These are phyloP conservation scores for Bjerkandera adusta DNA, from an alignment of 1,284 basidiomycete species.

Conservation along the genomic window DNA sequence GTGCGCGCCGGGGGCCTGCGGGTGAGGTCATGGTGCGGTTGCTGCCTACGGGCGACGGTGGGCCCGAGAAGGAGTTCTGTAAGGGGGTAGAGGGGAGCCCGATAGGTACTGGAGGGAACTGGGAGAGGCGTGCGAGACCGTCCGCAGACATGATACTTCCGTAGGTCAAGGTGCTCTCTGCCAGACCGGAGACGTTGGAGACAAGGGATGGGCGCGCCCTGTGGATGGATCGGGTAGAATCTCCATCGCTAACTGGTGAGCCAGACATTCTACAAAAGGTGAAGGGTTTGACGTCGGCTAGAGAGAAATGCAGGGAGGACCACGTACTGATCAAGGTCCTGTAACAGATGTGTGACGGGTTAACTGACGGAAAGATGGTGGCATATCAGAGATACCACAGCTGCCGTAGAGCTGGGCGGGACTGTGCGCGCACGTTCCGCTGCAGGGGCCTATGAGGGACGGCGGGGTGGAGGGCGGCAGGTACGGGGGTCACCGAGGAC, in stretches of 20 bases:
- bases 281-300: no score
- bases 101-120: constrained; percentile 40
- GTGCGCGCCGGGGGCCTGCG: constrained; percentile 6
- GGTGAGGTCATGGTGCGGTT: constrained; percentile 11
- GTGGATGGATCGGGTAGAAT: constrained; percentile 30
- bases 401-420: no score
- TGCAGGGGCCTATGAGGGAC: no score
- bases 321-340: constrained; percentile 11
- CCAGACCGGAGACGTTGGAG: constrained; percentile 51
- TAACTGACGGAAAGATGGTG: constrained; percentile 4
- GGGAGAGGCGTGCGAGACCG: constrained; percentile 36
- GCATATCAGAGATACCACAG: constrained; percentile 12
- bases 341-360: constrained; percentile 10
- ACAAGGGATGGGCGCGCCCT: constrained; percentile 36
- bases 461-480: no score
- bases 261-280: constrained; percentile 7
- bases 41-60: constrained; percentile 10
- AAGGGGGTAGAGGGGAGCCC: constrained; percentile 32
- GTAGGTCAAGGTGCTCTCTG: constrained; percentile 53
- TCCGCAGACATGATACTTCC: constrained; percentile 31
- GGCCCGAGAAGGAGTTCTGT: constrained; percentile 17
- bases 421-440: no score
- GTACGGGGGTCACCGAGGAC: no score
- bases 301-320: background rate
- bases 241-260: background rate